Evolutionary conservation across 805 yeast species (phyloP).

Genomic region (Lachancea fermentati): DNA sequence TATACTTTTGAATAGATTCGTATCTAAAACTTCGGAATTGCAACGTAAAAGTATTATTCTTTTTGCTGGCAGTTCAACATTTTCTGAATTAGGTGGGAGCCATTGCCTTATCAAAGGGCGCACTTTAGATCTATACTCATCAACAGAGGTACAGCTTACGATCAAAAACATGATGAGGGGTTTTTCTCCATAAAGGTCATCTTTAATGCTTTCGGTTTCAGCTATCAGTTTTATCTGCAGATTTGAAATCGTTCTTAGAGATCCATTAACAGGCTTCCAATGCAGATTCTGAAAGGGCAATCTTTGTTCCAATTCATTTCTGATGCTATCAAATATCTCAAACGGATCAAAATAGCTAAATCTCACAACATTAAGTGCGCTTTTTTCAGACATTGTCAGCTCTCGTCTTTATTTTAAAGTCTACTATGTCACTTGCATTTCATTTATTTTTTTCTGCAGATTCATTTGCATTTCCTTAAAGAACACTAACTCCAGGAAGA

Average conservation of each 20-base stretch:
- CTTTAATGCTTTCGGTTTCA: slow-evolving; percentile 13
- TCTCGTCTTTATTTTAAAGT: no score
- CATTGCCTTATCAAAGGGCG: slow-evolving; percentile 81
- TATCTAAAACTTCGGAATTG: slow-evolving; percentile 28
- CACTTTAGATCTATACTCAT: slow-evolving; percentile 70
- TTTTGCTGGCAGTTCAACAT: slow-evolving; percentile 1
- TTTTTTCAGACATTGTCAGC: no score
- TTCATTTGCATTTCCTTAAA: no score
- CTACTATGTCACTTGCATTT: no score
- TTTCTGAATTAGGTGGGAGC: slow-evolving; percentile 38
- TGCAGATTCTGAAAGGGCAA: slow-evolving; percentile 30
- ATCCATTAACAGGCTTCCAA: slow-evolving; percentile 27
- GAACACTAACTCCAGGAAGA: no score
- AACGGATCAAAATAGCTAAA: slow-evolving; percentile 35
- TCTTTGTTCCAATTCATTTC: slow-evolving; percentile 24
- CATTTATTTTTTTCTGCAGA: no score
- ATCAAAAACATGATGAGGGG: slow-evolving; percentile 66
- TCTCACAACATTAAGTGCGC: slow-evolving; percentile 8
- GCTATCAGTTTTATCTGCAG: slow-evolving; percentile 21
- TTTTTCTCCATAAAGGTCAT: slow-evolving; percentile 12
- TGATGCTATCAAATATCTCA: slow-evolving; percentile 27
- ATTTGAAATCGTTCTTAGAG: slow-evolving; percentile 20
- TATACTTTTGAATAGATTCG: slow-evolving; percentile 29
- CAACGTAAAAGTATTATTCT: slow-evolving; percentile 25
- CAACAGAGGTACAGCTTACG: slow-evolving; percentile 59